Base-by-base conservation (phyloP, 139 green algal species). In the Deuterostichococcus epilithicus region DNA sequence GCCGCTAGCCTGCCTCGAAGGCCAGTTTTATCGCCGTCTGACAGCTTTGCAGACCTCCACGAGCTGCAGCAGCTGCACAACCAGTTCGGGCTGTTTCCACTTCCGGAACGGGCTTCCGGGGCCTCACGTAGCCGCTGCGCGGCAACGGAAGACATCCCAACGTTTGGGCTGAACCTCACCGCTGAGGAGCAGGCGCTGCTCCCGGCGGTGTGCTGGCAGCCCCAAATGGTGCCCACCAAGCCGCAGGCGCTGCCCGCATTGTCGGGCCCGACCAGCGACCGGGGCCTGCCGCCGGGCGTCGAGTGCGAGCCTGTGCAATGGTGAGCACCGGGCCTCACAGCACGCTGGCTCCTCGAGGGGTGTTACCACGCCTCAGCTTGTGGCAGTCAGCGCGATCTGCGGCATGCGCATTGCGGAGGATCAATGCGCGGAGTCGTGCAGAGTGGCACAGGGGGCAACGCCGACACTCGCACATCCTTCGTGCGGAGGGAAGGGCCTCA, bases 261-360 rank as follows among this genome's bases (percentile, higher is more conserved):
- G 8, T 26, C 18, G 34, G 15, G 3, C 25, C 32, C 38, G 23
- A 42, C 5, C 15, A 35, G 25, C 10, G 42, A 68, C 25, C 73
- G 68, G 3, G 85, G 85, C 6, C 78, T 90, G 37, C 85, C 85
- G 1, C 39, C 72, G 1, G 81, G 85, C 44, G 73, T 89, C 0
- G 70, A 78, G 37, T 90, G 85, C 78, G 74, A 71, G 20, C 36
- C 45, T 0, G 35, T 44, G 15, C 34, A 79, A 30, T 88, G 85
- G 85, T 89, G 73, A 58, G 76, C 37, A 25, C 42, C 13, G 13
- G n/a, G n/a, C n/a, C n/a, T n/a, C n/a, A n/a, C n/a, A n/a, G n/a
- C n/a, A n/a, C n/a, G n/a, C n/a, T n/a, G n/a, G n/a, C n/a, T n/a
- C n/a, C n/a, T n/a, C n/a, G n/a, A n/a, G n/a, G n/a, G n/a, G n/a